Base-by-base conservation (phyloP, 306 rosid genomes). In the Quercus berberidifolia region DNA sequence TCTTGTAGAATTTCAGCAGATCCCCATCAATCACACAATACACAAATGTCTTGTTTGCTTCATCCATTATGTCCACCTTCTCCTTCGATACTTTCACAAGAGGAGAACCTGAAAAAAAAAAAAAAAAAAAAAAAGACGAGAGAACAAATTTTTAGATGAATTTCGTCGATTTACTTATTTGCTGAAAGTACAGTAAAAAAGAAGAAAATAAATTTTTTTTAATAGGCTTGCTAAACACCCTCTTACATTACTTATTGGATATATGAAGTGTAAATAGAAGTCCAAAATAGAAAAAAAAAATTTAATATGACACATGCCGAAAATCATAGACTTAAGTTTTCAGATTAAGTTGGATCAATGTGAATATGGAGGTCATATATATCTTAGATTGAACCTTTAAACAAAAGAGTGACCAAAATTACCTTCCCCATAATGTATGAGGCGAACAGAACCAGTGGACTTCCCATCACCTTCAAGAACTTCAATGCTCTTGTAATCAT, bases 381-480 rank as follows among this genome's bases (percentile, higher is more conserved):
- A 41, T 41, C 46, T 41, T 41, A 41, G 46, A 41, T 41, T 8
- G 11, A 41, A 41, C 46, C 21, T 7, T 20, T 21, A 3, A 3
- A 9, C 64, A 21, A 1, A 58, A 10, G 64, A 58, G 23, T 58
- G 15, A 58, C 14, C 31, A 23, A 6, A 59, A 3, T 33, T 80
- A 92, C 97, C 98, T 73, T 89, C 93, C 3, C 76, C 88, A 57
- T 90, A 92, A 28, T 74, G 74, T 1, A 94, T 79, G 26, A 75
- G 89, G 58, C 97, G 94, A 25, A 94, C 56, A 35, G 98, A 92
- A 19, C 96, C 98, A 43, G 82, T 79, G 21, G 91, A 80, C 25
- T 88, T 92, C 70, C 97, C 98, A 70, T 92, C 94, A 6, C 98
- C 98, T 75, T 88, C 91, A 26, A 94, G 83, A 52, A 94, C 75